Base-by-base conservation (phyloP, 352 stramenopile species). In the Phytophthora tubulina region DNA sequence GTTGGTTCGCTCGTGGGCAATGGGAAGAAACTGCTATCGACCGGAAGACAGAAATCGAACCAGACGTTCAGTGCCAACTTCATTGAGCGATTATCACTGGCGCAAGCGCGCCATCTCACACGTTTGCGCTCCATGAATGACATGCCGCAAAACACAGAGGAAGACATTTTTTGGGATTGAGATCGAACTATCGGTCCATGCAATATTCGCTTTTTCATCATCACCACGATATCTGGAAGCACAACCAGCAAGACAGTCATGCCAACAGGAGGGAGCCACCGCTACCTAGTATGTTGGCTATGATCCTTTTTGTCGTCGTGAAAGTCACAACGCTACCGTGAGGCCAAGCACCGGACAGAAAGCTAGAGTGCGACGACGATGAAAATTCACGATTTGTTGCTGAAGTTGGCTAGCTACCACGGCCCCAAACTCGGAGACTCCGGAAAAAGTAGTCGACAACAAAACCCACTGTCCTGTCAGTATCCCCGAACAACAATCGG, bases 81-180 rank as follows among this genome's bases (percentile, higher is more conserved):
- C 39, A 71, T 84, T 7, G 71, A 84, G 45, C 48, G 67, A 13
- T 52, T 84, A 2, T 82, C 77, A 32, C 46, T 84, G 31, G 77
- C 77, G 2, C 74, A 84, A 52, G 74, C 74, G 5, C 67, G 75
- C 4, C 51, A 81, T 45, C 50, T 84, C 14, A 76, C 73, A 4
- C 44, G 63, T 31, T 66, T 82, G 33, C 68, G 65, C 17, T 53
- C 67, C 13, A 81, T 84, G 46, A 59, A 42, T 15, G 74, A 84
- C 33, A 72, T 84, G 53, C 38, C 64, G 10, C 56, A 63, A 14
- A 64, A 49, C 36, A 63, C 61, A 3, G 74, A 82, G 33, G 71
- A 82, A 11, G 67, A 80, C 3, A 27, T 62, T 4, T 63, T 69
- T 41, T 75, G 61, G 63, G 54, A 80, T 44, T 79, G 59, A 63